phyloP scores from a whole-genome alignment of 139 green algal genomes.

The Micractinium conductrix region DNA sequence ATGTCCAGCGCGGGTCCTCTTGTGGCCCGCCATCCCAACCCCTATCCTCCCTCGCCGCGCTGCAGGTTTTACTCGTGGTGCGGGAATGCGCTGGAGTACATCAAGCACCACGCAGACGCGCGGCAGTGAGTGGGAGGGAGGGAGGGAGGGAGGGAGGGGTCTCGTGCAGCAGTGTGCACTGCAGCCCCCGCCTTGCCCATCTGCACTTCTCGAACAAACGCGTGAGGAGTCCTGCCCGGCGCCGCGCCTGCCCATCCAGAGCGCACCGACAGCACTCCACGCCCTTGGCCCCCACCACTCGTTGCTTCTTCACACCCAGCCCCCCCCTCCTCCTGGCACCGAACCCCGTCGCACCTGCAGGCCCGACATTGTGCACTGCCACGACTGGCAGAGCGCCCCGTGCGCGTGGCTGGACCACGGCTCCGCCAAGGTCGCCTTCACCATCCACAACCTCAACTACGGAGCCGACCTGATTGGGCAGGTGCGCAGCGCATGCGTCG shows the following conservation, averaged over 20 bases:
- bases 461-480: conserved; percentile 84
- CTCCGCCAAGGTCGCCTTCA: conserved; percentile 74
- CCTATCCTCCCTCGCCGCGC: too few species aligned
- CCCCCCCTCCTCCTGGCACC: neutral
- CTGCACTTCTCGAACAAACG: too few species aligned
- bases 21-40: too few species aligned
- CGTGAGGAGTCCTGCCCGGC: too few species aligned
- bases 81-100: conserved; percentile 89
- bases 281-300: too few species aligned
- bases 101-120: conserved; percentile 64
- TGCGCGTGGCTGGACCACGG: conserved; percentile 60
- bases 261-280: too few species aligned
- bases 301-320: neutral
- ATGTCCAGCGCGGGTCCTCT: too few species aligned
- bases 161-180: too few species aligned
- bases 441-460: conserved; percentile 96
- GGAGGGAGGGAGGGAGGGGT: too few species aligned
- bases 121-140: neutral
- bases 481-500: conserved; percentile 62
- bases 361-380: conserved; percentile 95
- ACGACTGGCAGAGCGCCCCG: conserved; percentile 94
- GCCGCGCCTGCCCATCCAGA: too few species aligned
- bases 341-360: conserved; percentile 41
- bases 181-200: too few species aligned
- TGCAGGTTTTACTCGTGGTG: conserved; percentile 73